A percentile compares a stretch with the other conserved stretches of the same genome.
These are phyloP conservation scores for Adansonia gregorii DNA, from an alignment of 441 rosid species.

Conservation along the genomic window DNA sequence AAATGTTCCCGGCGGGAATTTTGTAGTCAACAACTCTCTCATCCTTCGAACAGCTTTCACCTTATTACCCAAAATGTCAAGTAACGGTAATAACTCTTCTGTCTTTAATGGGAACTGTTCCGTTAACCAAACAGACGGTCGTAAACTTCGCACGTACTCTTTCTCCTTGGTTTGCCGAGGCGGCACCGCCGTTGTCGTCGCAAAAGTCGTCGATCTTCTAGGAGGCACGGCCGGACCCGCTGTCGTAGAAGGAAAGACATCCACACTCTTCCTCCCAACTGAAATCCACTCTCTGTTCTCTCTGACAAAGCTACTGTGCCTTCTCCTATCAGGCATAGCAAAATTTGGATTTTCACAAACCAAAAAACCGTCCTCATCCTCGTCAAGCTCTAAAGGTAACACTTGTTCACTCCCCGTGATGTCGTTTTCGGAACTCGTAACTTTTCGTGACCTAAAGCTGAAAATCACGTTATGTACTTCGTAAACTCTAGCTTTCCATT, in stretches of 20 bases:
- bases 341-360: slow-evolving; percentile 84
- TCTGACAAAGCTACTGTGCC: slow-evolving; percentile 90
- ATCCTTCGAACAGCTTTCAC: slow-evolving; percentile 90
- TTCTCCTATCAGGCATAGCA: slow-evolving; percentile 48
- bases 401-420: slow-evolving; percentile 78
- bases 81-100: slow-evolving; percentile 88
- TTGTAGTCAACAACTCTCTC: slow-evolving; percentile 88
- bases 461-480: slow-evolving; percentile 79
- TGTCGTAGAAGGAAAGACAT: slow-evolving; percentile 59
- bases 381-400: slow-evolving; percentile 80
- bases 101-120: slow-evolving; percentile 89
- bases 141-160: slow-evolving; percentile 72
- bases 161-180: slow-evolving; percentile 87
- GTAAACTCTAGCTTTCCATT: slow-evolving; percentile 83
- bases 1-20: slow-evolving; percentile 92
- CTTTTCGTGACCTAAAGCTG: slow-evolving; percentile 75
- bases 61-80: slow-evolving; percentile 85
- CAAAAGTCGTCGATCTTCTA: slow-evolving; percentile 42
- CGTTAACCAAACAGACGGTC: slow-evolving; percentile 93
- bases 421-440: slow-evolving; percentile 52
- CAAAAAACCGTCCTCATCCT: slow-evolving; percentile 93
- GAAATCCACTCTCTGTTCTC: slow-evolving; percentile 76
- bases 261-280: slow-evolving; percentile 89
- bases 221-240: slow-evolving; percentile 34
- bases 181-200: slow-evolving; percentile 38